phyloP scores from a whole-genome alignment of 2,329 filamentous ascomycete genomes.

The Grosmannia clavigera region DNA sequence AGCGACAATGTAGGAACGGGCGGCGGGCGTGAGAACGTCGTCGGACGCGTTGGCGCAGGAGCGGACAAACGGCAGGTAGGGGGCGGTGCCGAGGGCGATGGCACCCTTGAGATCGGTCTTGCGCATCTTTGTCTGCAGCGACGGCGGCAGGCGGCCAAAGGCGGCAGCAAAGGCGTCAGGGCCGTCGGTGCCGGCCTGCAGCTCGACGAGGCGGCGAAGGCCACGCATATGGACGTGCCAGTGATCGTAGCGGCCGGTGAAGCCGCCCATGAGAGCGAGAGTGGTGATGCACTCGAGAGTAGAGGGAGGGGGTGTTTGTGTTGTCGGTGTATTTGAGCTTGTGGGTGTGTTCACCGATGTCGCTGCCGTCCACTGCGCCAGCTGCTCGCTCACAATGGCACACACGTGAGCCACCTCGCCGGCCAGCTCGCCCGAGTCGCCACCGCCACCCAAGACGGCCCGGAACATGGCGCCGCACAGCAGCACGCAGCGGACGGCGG shows the following conservation, averaged over 20 bases:
- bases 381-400: conserved; percentile 11
- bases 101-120: conserved; percentile 26
- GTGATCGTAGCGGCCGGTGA: conserved; percentile 23
- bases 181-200: background rate
- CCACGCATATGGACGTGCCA: conserved; percentile 26
- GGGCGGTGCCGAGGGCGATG: conserved; percentile 17
- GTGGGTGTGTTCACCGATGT: background rate
- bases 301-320: background rate
- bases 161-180: background rate
- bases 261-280: conserved; percentile 20
- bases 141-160: conserved; percentile 7
- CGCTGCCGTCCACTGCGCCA: background rate
- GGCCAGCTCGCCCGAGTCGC: conserved; percentile 10
- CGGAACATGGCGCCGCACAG: conserved; percentile 19
- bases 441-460: conserved; percentile 12
- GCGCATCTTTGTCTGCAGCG: conserved; percentile 10
- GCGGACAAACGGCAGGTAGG: conserved; percentile 20
- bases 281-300: conserved; percentile 20
- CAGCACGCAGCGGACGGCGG: conserved; percentile 18
- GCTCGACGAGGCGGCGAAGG: conserved; percentile 14
- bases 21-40: conserved; percentile 11
- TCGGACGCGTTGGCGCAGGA: conserved; percentile 14
- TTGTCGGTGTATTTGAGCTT: background rate
- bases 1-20: conserved; percentile 8
- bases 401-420: conserved; percentile 12